These are phyloP conservation scores for Poronia punctata DNA, from an alignment of 495 filamentous ascomycete genomes.

Conservation along the genomic window DNA sequence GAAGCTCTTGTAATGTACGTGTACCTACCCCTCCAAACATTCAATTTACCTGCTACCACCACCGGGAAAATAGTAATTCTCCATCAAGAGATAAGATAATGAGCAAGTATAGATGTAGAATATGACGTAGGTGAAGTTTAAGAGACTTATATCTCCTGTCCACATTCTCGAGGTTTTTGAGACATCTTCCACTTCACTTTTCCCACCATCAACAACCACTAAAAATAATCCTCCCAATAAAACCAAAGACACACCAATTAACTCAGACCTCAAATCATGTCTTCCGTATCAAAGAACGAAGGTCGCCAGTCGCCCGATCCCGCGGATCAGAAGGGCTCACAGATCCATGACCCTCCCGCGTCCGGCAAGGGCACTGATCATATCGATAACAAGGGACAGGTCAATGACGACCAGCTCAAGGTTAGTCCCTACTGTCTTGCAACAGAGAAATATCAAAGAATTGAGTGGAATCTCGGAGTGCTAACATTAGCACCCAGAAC, in stretches of 20 bases:
- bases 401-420: conserved; percentile 40
- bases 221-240: too few relatives aligned
- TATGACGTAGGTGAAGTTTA: too few relatives aligned
- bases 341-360: conserved; percentile 50
- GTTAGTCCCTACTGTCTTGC: conserved; percentile 18
- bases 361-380: conserved; percentile 50
- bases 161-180: too few relatives aligned
- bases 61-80: too few relatives aligned
- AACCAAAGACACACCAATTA: conserved; percentile 5
- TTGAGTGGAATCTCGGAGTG: neutral
- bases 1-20: neutral
- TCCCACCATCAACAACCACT: too few relatives aligned
- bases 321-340: conserved; percentile 57
- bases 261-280: conserved; percentile 41
- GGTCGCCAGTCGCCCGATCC: conserved; percentile 81
- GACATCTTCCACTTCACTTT: too few relatives aligned
- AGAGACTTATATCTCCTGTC: too few relatives aligned
- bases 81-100: too few relatives aligned
- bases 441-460: neutral
- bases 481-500: conserved; percentile 23
- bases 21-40: neutral
- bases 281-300: conserved; percentile 29
- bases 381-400: conserved; percentile 41
- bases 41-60: too few relatives aligned
- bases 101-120: too few relatives aligned